Evolutionary conservation across 2,329 filamentous ascomycete species (phyloP), one percentile per base, ranked within the genome.

Genomic region (Paradendryphiella salina): DNA sequence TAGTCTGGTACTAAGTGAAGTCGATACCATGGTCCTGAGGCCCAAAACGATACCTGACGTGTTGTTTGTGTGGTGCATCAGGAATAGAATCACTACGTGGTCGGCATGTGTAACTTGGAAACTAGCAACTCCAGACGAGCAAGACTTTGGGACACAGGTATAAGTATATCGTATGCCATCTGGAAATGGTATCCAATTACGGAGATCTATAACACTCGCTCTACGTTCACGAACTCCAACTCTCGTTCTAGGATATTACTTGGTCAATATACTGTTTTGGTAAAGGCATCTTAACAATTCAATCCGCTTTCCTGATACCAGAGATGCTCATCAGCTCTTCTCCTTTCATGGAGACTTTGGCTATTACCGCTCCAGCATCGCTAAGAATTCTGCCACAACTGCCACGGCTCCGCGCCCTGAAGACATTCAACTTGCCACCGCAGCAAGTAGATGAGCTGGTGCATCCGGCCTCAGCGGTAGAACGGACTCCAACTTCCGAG

Each of bases 401-500:
- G n/a, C 57, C 56, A 18, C 54, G 46, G 26, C 57, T 63, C 28
- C 52, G 54, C 33, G 57, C 61, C 5, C 32, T 63, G 41, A 63
- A 65, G 43, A 65, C 64, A 3, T 54, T 62, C 54, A 60, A 59
- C 33, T 40, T 64, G 10, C 56, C 60, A 28, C 36, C 32, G 17
- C 52, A 55, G 28, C 52, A 58, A 23, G 55, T 59, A n/a, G 60
- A 63, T 13, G 54, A 60, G 7, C 32, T 62, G 1, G 44, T 61
- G 18, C 47, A 54, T 28, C 61, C 58, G 3, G 52, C 56, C n/a
- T 59, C 65, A 2, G 54, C 55, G 11, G 45, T 57, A 2, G 26
- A 60, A 17, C 46, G 53, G 1, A 64, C 59, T 18, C 65, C 62
- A 31, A 61, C 55, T 2, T 63, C 62, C 28, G 59, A 67, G 28